phyloP scores from a whole-genome alignment of 1,284 basidiomycete species.

The Pyrrhoderma lamaoense region DNA sequence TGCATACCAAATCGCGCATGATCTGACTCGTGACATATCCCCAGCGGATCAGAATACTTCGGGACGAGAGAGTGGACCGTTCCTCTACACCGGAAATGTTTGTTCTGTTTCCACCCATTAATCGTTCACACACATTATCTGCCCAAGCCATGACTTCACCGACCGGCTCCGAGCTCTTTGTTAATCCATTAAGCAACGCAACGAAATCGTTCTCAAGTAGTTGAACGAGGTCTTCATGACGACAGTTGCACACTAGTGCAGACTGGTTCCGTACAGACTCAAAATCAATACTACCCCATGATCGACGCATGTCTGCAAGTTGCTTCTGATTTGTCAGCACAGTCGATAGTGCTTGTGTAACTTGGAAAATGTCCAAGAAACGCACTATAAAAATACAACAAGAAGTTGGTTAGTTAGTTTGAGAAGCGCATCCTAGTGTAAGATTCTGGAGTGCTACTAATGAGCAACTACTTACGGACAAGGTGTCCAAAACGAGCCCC shows the following conservation, averaged over 20 bases:
- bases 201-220: slow-evolving; percentile 81
- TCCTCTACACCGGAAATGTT: slow-evolving; percentile 45
- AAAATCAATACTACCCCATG: slow-evolving; percentile 81
- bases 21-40: slow-evolving; percentile 87
- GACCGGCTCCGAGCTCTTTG: slow-evolving; percentile 74
- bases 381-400: slow-evolving; percentile 46
- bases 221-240: slow-evolving; percentile 80
- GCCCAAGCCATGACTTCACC: slow-evolving; percentile 84
- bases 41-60: slow-evolving; percentile 82
- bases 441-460: neutral
- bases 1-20: slow-evolving; percentile 79
- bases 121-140: slow-evolving; percentile 75
- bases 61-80: slow-evolving; percentile 73
- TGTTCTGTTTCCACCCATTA: slow-evolving; percentile 61
- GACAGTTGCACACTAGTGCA: slow-evolving; percentile 85
- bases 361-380: slow-evolving; percentile 84
- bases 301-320: slow-evolving; percentile 75
- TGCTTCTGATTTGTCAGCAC: slow-evolving; percentile 82
- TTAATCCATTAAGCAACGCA: slow-evolving; percentile 59
- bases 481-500: slow-evolving; percentile 84
- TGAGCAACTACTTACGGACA: slow-evolving; percentile 53
- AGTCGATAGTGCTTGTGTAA: slow-evolving; percentile 78
- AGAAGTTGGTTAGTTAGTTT: slow-evolving; percentile 3
- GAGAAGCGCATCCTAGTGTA: neutral
- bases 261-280: slow-evolving; percentile 86